Evolutionary conservation across 2,329 filamentous ascomycete genomes (phyloP), one percentile per base, ranked within the genome.

Genomic region (Westerdykella aurantiaca): DNA sequence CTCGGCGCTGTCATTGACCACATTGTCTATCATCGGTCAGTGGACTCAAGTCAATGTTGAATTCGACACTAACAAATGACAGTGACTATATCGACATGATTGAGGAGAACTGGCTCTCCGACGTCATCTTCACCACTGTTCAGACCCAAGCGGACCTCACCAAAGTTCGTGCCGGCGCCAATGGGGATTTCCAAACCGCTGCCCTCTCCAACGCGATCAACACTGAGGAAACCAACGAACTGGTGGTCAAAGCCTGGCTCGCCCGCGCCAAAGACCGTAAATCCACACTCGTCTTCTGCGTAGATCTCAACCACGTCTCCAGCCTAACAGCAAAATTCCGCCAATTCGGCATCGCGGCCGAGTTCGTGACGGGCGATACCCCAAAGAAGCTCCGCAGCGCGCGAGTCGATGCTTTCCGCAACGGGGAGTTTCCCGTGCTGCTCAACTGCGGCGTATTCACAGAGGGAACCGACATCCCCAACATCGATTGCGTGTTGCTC

Each of bases 381-480:
- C 75, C 79, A 7, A 81, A 79, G 46, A 66, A 78, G n/a, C 75
- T 83, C 41, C 80, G 93, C 37, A 77, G 80, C 40, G 75, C 84
- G 40, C 80, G 80, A 1, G 74, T 98, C 1, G 82, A 87, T 25
- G 80, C 79, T 2, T 98, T 98, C 68, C 85, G 79, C 51, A 76
- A 72, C 2, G 79, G 82, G 6, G 79, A 89, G 35, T 97, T 87
- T 50, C 88, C 88, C 0, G 88, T 98, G 1, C 76, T 98, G 12
- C 71, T 98, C 41, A 98, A 98, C 63, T 97, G 93, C 60, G 90
- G 90, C 7, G 86, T 98, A 34, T 97, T 95, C 60, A 97, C 91
- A 0, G 93, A 98, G 70, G 93, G 93, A 2, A 98, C 93, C 1
- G 93, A 98, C 60, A 95, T 98, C 25, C 93, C 94, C 5, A 96